Evolutionary conservation across 495 filamentous ascomycete species (phyloP), one percentile per base, ranked within the genome.

Genomic region (Penicillium coprophilum): DNA sequence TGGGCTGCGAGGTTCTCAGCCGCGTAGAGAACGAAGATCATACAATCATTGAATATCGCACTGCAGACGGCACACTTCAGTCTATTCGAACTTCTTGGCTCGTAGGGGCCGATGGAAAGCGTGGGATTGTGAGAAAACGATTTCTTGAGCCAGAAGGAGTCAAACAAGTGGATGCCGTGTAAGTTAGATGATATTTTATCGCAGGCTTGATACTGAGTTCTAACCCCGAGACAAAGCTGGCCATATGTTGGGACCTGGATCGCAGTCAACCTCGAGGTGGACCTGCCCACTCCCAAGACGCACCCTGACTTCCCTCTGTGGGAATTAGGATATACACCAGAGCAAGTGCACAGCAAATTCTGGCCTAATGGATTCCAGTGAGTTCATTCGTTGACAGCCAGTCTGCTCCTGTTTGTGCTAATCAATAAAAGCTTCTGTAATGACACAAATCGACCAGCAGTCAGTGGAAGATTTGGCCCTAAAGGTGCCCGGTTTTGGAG

Each of bases 31-130:
- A 68, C 30, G 65, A 46, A 11, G 58, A 62, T 15, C 21, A 57
- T 12, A 60, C 67, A 7, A 56, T 65, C 36, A 59, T 70, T 15
- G 51, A 66, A 27, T 75, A 76, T 58, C 27, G 47, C 9, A 63
- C 69, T 45, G 19, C 54, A 11, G 54, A 58, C 23, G 64, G 65
- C 1, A 20, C 45, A 19, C 24, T 23, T 24, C 53, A 46, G 9
- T 48, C 28, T 0, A 69, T 77, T 38, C 56, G 43, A 13, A 53
- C 63, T 1, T 51, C 53, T 19, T 79, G 64, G 54, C 65, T 79
- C 11, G 56, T 78, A 19, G 76, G 75, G 0, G 76, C 76, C 2
- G 76, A 79, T 47, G 76, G 76, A n/a, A 78, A 79, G 60, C 66
- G 52, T 44, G 76, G 76, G 5, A 46, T 78, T 15, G 71, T 74